These are phyloP conservation scores for Pseudocercospora musae DNA, from an alignment of 2,329 filamentous ascomycete genomes.

Conservation along the genomic window DNA sequence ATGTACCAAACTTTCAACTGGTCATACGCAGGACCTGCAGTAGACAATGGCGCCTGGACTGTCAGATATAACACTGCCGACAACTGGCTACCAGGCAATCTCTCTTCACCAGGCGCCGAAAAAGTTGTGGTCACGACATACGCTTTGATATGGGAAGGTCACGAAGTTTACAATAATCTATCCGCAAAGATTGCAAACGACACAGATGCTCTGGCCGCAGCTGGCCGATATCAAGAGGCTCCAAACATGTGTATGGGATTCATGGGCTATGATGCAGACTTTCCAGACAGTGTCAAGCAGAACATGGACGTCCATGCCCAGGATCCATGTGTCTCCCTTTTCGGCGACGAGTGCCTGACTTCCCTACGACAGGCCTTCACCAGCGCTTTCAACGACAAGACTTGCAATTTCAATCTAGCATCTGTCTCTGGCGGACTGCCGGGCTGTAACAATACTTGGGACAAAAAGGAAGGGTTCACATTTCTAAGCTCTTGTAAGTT, in stretches of 20 bases:
- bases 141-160: neutral
- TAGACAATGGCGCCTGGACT: constrained; percentile 4
- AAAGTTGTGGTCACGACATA: constrained; percentile 1
- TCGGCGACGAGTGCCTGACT: neutral
- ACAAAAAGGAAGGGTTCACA: neutral
- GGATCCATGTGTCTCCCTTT: neutral
- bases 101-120: neutral
- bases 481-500: constrained; percentile 3
- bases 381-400: neutral
- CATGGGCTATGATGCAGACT: neutral
- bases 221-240: neutral
- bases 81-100: constrained; percentile 2
- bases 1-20: constrained; percentile 3
- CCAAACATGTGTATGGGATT: constrained; percentile 8
- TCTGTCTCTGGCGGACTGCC: neutral
- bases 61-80: neutral
- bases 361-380: neutral
- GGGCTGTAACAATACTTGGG: constrained; percentile 3
- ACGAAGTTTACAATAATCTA: neutral
- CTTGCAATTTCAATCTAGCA: neutral
- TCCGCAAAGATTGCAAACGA: constrained; percentile 7
- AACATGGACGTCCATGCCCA: neutral
- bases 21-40: neutral
- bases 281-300: constrained; percentile 1
- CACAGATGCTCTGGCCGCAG: neutral